Conservation (phyloP, 78 protist genomes). For the slime mould (Dictyostelium discoideum) region dicty_2.7 NC_007091.3:4845001-4845500, state of each 20-base stretch:
- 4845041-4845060: constrained; percentile 22
- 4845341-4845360: constrained; percentile 11
- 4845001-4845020: constrained; percentile 44
- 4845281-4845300: constrained; percentile 48
- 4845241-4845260: constrained; percentile 63
- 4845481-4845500: not conserved
- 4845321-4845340: not conserved
- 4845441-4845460: not conserved
- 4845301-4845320: constrained; percentile 34
- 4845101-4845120: not conserved
- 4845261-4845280: constrained; percentile 71
- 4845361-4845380: constrained; percentile 70
- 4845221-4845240: constrained; percentile 52
- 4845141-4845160: constrained; percentile 31
- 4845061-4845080: not conserved
- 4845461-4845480: not conserved
- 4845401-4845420: constrained; percentile 1
- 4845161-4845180: constrained; percentile 27
- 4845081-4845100: not conserved
- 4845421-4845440: constrained; percentile 17
- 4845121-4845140: not conserved
- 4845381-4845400: constrained; percentile 60
- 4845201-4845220: not conserved
- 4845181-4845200: constrained; percentile 16
- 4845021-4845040: constrained; percentile 52